phyloP scores from a whole-genome alignment of 2,329 filamentous ascomycete genomes.

The Elsinoe perseae region DNA sequence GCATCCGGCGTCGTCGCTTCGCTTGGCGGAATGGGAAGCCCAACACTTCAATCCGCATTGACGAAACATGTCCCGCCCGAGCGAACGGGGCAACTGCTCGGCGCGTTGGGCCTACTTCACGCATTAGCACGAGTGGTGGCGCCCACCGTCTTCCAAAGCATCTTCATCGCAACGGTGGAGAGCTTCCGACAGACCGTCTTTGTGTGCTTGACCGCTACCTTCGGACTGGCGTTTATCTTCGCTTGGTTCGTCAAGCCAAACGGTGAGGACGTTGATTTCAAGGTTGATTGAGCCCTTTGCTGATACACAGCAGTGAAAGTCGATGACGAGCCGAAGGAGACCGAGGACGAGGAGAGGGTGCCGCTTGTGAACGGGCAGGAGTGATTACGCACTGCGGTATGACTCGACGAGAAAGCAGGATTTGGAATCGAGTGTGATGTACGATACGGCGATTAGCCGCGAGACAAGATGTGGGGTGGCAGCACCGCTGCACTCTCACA shows the following conservation, averaged over 20 bases:
- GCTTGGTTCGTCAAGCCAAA: constrained; percentile 66
- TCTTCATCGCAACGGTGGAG: constrained; percentile 75
- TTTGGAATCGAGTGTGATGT: not conserved
- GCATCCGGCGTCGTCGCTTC: constrained; percentile 64
- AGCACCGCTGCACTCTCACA: not conserved
- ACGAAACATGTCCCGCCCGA: constrained; percentile 87
- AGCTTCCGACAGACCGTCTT: constrained; percentile 77
- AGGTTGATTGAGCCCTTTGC: not conserved
- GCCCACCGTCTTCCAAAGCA: constrained; percentile 74
- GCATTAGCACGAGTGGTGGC: constrained; percentile 70
- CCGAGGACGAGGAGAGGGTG: not conserved
- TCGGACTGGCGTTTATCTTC: constrained; percentile 56
- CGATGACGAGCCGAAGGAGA: constrained; percentile 3
- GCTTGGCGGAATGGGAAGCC: constrained; percentile 75
- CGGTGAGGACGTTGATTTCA: constrained; percentile 48
- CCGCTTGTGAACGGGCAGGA: not conserved
- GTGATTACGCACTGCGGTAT: not conserved
- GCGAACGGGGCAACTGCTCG: constrained; percentile 76
- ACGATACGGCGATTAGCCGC: not conserved
- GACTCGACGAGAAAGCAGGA: not conserved
- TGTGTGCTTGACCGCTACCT: constrained; percentile 60
- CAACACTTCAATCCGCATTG: constrained; percentile 72
- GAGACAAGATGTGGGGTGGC: not conserved
- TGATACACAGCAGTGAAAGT: constrained; percentile 2
- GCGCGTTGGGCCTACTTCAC: constrained; percentile 79